Percentiles rank a stretch among this genome's conserved stretches.
phyloP scores from a whole-genome alignment of 148 eudicot species.

The Persicaria maculosa region DNA sequence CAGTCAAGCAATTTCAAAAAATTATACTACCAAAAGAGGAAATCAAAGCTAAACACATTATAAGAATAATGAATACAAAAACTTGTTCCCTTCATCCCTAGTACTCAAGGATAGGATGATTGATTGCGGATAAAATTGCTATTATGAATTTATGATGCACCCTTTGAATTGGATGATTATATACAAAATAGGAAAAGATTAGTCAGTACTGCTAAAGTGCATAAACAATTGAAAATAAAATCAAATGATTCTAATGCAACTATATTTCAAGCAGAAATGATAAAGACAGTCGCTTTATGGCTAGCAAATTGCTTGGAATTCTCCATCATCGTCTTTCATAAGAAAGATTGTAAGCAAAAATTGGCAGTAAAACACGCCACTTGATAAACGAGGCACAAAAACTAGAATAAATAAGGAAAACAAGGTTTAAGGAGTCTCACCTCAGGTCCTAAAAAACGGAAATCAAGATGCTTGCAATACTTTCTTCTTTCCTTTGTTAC shows the following conservation, averaged over 20 bases:
- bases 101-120: no score
- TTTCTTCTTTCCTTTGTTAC: conserved; percentile 54
- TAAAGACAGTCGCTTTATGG: neutral
- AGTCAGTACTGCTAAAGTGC: neutral
- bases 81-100: no score
- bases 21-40: no score
- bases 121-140: no score
- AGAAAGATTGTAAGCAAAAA: neutral
- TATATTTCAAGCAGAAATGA: neutral
- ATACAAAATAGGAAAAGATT: no score
- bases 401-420: neutral
- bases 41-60: no score
- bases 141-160: no score
- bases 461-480: conserved; percentile 11
- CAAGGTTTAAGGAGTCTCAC: conserved; percentile 1
- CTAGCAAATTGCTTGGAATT: conserved; percentile 2
- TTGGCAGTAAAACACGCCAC: conserved; percentile 6
- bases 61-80: no score
- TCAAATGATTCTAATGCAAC: neutral
- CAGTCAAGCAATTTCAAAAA: no score
- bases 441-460: neutral
- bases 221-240: neutral
- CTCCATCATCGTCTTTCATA: neutral
- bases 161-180: neutral
- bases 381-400: neutral